Base-by-base conservation (phyloP, 2,329 filamentous ascomycete genomes). In the Penicillium oxalicum region DNA sequence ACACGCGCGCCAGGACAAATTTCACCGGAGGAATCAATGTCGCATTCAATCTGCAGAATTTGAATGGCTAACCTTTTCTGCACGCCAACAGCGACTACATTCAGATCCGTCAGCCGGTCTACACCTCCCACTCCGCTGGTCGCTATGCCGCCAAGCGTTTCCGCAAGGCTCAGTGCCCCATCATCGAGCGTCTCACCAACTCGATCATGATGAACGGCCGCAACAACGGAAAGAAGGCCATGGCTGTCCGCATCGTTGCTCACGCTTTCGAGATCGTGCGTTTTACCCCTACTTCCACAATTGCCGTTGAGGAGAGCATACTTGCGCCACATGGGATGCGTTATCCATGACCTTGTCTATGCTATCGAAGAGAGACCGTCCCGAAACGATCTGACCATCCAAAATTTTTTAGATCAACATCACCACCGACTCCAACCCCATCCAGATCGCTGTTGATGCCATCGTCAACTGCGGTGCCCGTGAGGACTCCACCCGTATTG, bases 201-300 rank as follows among this genome's bases (percentile, higher is more conserved):
- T 97, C 93, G 54, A 86, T 98, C 75, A 98, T 98, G 94, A 97
- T 97, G 91, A 95, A 98, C 86, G 93, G 93, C 78, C 93, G 93
- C 80, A 98, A 98, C 88, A 98, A 96, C 88, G 93, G 93, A 79
- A 98, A 98, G 88, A 98, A 98, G 89, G 86, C 97, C 74, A 96
- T 95, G 91, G 94, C 93, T 73, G 91, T 97, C 76, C 90, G 93
- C 79, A 98, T 98, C 67, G 91, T 98, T 70, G 91, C 91, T 66
- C 93, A 98, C 83, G 78, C 91, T 69, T 98, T 98, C 79, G 94
- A 98, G 83, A 98, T 98, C 75, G 91, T 96, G 86, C 76, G 88
- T 87, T 44, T 36, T 34, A 9, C 28, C 32, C 38, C 6, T 24
- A 34, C 25, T 39, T 49, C 18, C 33, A 48, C 60, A 58, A 56